Evolutionary conservation across 2,329 filamentous ascomycete species (phyloP), one percentile per base, ranked within the genome.

Genomic region (Acrocalymma vagum): DNA sequence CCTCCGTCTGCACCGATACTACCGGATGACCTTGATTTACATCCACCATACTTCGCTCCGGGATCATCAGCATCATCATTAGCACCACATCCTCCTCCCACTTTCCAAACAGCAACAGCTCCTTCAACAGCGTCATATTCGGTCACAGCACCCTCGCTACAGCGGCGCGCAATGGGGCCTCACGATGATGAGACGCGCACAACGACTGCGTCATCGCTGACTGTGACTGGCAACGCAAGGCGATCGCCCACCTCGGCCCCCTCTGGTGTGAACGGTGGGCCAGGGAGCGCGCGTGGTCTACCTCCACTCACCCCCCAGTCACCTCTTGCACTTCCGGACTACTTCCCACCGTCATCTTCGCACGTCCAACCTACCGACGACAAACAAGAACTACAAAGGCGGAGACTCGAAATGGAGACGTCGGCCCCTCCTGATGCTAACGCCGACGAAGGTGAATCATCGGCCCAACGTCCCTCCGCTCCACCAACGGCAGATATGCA

Each of bases 301-400:
- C 59, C 56, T 14, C 46, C 53, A 11, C 49, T 61, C 7, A 59
- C 61, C 9, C 57, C 48, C 17, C 52, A 41, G 17, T 50, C 42
- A 8, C 40, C 45, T 10, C 45, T 30, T 10, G 23, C 29, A 21
- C 54, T 49, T 23, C 62, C 59, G 37, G 43, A 60, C 14, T 67
- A 69, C 50, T 45, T 49, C 45, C 38, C 60, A 14, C 47, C 55
- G 1, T 55, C 58, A 13, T 58, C 74, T 7, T 60, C 63, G 7
- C 57, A 61, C 25, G 51, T 67, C 2, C 67, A 49, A 48, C 63
- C 72, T 3, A 74, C 70, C 10, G 88, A 94, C 39, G 92, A 95
- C 66, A 94, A 95, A 65, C 84, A 86, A 55, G 90, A 95, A 63
- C 73, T 90, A 6, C 87, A 92, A 34, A 60, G 72, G 11, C 63